Evolutionary conservation across 768 basidiomycete genomes (phyloP).

Genomic region (Auricularia cornea): DNA sequence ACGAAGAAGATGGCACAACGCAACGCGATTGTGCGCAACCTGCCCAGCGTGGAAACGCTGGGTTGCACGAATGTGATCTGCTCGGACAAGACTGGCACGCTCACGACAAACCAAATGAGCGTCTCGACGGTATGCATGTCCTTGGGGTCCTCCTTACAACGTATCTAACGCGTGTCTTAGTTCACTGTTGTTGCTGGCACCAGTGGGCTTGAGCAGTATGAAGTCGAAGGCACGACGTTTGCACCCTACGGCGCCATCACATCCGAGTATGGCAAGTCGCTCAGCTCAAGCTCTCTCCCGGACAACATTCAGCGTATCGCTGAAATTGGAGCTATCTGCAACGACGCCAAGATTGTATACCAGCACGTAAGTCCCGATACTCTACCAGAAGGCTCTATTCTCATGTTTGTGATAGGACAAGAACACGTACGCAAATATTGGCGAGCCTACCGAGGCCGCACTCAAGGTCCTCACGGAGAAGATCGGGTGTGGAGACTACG

Average conservation of each 20-base stretch:
- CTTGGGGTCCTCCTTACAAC: no score
- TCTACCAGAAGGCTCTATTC: neutral
- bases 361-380: conserved; percentile 45
- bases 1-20: conserved; percentile 99
- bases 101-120: conserved; percentile 98
- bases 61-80: conserved; percentile 99
- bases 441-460: conserved; percentile 96
- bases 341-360: conserved; percentile 87
- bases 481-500: conserved; percentile 63
- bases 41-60: conserved; percentile 94
- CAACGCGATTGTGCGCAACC: conserved; percentile 93
- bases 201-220: conserved; percentile 52
- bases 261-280: conserved; percentile 43
- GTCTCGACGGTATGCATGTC: conserved; percentile 54
- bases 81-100: conserved; percentile 95
- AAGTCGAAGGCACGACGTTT: conserved; percentile 88
- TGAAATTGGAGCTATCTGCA: conserved; percentile 89
- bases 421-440: conserved; percentile 68
- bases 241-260: conserved; percentile 73
- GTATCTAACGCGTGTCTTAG: conserved; percentile 28
- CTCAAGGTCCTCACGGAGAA: conserved; percentile 94
- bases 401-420: conserved; percentile 45
- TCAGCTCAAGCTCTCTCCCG: conserved; percentile 30
- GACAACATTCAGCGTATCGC: conserved; percentile 76
- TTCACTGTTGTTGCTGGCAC: conserved; percentile 61